phyloP scores from a whole-genome alignment of 2,329 filamentous ascomycete genomes.

The Colletotrichum tropicale region DNA sequence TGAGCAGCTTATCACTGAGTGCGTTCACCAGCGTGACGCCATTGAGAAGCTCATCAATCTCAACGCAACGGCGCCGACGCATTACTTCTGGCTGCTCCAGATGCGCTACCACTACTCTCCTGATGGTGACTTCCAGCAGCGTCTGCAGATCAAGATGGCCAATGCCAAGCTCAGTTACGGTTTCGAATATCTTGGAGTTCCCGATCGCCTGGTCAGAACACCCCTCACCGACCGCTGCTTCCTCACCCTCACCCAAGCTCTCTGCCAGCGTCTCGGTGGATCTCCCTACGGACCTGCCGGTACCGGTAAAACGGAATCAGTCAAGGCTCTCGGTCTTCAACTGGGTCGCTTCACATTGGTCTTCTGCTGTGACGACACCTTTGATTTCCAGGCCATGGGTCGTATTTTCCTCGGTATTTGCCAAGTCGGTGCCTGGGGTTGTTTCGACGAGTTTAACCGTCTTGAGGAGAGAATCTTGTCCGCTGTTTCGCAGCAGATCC shows the following conservation, averaged over 20 bases:
- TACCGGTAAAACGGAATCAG: slow-evolving; percentile 98
- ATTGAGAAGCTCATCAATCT: slow-evolving; percentile 84
- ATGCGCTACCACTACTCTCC: slow-evolving; percentile 94
- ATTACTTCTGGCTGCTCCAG: slow-evolving; percentile 92
- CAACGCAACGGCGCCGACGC: slow-evolving; percentile 75
- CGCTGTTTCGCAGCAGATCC: slow-evolving; percentile 97
- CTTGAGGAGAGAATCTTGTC: slow-evolving; percentile 97
- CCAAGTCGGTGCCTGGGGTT: slow-evolving; percentile 98
- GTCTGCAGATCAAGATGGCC: slow-evolving; percentile 92
- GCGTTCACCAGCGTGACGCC: slow-evolving; percentile 94
- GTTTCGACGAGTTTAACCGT: slow-evolving; percentile 99
- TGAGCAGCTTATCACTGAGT: slow-evolving; percentile 98
- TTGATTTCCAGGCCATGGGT: slow-evolving; percentile 99
- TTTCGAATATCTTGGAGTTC: slow-evolving; percentile 96
- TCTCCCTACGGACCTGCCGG: slow-evolving; percentile 97
- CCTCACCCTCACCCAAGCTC: slow-evolving; percentile 92
- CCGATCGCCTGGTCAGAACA: slow-evolving; percentile 93
- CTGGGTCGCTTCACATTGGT: slow-evolving; percentile 97
- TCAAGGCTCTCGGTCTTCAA: slow-evolving; percentile 96
- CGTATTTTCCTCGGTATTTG: slow-evolving; percentile 99
- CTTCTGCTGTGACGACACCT: slow-evolving; percentile 99
- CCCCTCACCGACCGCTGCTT: slow-evolving; percentile 98
- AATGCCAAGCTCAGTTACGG: slow-evolving; percentile 95
- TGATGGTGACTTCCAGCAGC: slow-evolving; percentile 80
- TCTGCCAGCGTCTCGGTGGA: slow-evolving; percentile 93